Conservation (phyloP, 192 early-diverging fungal genomes). For the Rhizoclosmatium globosum region DNA sequence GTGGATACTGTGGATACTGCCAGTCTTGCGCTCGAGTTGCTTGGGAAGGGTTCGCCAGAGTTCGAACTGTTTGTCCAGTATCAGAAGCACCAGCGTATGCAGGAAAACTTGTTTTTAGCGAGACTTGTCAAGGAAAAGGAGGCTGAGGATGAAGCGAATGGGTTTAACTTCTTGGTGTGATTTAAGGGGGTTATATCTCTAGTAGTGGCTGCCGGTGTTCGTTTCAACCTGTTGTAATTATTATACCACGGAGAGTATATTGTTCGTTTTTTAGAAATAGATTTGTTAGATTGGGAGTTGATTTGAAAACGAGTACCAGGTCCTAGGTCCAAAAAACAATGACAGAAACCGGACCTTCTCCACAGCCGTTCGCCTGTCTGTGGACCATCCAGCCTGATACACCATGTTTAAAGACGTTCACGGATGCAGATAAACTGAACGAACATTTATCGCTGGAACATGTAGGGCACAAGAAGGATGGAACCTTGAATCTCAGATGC, state of each 20-base stretch:
- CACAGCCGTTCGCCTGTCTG: background rate
- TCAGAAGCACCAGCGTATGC: background rate
- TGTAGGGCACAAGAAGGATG: background rate
- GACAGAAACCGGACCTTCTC: background rate
- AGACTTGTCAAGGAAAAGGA: background rate
- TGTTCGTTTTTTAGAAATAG: background rate
- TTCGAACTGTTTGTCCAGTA: background rate
- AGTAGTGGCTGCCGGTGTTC: background rate
- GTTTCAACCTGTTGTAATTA: background rate
- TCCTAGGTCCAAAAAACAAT: background rate
- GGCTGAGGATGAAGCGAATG: background rate
- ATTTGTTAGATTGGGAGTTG: background rate
- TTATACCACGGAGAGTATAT: background rate
- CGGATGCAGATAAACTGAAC: background rate
- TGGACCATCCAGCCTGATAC: slow-evolving; percentile 2
- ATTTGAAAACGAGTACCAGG: background rate
- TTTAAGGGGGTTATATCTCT: background rate
- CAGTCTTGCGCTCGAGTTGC: background rate
- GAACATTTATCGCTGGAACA: background rate
- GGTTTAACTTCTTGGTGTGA: slow-evolving; percentile 1
- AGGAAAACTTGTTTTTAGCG: background rate
- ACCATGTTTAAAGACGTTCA: background rate
- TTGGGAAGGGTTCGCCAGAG: background rate
- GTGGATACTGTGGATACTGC: background rate
- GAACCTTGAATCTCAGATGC: background rate